Evolutionary conservation across 2,329 filamentous ascomycete genomes (phyloP), one percentile per base, ranked within the genome.

Genomic region (Aspergillus aculeatinus): DNA sequence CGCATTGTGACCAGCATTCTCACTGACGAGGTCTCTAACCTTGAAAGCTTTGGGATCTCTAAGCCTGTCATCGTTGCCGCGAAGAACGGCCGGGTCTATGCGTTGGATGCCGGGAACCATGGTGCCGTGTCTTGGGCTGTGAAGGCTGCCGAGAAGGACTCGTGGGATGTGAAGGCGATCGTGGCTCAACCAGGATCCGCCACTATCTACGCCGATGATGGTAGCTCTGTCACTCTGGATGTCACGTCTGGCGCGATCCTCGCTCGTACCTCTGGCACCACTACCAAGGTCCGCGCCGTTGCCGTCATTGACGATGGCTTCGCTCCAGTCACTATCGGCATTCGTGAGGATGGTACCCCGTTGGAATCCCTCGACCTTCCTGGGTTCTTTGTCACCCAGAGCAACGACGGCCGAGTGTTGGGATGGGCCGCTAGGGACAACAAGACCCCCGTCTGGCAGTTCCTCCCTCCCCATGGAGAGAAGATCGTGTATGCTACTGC

Each of bases 21-120:
- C 9, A 67, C 77, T 6, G 77, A 77, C 27, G 85, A 87, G 33
- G 84, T 84, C 0, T 81, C 83, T 9, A 78, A 81, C 16, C 63
- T 79, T 19, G 71, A 75, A 51, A 86, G 83, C 44, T 98, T 98
- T 74, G 94, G 94, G 4, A 94, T 97, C 76, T 89, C 91, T 74
- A 96, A 96, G 76, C 80, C 94, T 33, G 85, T 93, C 5, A 81
- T 97, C 59, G 80, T 96, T 54, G 92, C 89, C 5, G 96, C 93
- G 2, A 83, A 86, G 57, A 88, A 87, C 59, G 93, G 93, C 14
- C 88, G 90, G 65, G 78, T 98, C 19, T 89, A 93, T 65, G 91
- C 89, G 3, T 80, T 99, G 21, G 88, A 96, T 74, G 86, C 88
- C 35, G 91, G 88, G 25, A 88, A 87, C 60, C 82, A 89, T 12